Evolutionary conservation across 768 basidiomycete species (phyloP), one percentile per base, ranked within the genome.

Genomic region (Cystofilobasidium capitatum): DNA sequence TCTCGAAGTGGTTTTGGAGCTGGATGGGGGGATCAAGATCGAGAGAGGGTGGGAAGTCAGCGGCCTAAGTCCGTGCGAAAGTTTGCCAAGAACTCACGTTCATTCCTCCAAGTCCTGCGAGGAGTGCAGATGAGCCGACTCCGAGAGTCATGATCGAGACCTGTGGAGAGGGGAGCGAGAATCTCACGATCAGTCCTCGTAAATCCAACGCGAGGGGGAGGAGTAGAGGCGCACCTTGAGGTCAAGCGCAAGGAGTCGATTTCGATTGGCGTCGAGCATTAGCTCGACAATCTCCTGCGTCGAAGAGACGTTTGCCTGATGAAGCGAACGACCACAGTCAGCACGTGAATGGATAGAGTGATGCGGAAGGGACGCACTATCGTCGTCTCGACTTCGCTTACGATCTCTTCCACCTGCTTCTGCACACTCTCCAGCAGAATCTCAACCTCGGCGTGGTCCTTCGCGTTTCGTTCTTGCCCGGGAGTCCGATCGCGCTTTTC

Each of bases 221-320:
- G 64, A 6, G 47, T 37, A 49, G 60, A 17, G n/a, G 70, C 78
- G 22, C 71, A 87, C 89, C 81, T 92, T 87, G 47, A 98, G 81
- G 78, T 97, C 93, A 39, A 98, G 83, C 55, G 90, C 89, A 26
- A 98, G 81, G 20, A 98, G 81, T 6, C 88, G 84, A 73, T 98
- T 98, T 58, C 94, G 87, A 79, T 96, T 96, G 58, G 92, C 88
- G 76, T 98, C 94, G 45, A 98, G 81, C 73, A 97, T 91, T 68
- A 98, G 82, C 77, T 98, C 94, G 2, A 94, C 90, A 62, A 98
- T 97, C 78, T 98, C 94, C 80, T 97, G 94, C 0, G 94, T 98
- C 16, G 92, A 91, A 78, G 92, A 88, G 44, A 98, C 89, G 75
- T 98, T 97, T 64, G 82, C 84, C 91, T 91, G 70, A 20, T 16